A percentile compares a stretch with the other conserved stretches of the same genome.
These are phyloP conservation scores for Quercus tomentella DNA, from an alignment of 331 rosid species.

Conservation along the genomic window DNA sequence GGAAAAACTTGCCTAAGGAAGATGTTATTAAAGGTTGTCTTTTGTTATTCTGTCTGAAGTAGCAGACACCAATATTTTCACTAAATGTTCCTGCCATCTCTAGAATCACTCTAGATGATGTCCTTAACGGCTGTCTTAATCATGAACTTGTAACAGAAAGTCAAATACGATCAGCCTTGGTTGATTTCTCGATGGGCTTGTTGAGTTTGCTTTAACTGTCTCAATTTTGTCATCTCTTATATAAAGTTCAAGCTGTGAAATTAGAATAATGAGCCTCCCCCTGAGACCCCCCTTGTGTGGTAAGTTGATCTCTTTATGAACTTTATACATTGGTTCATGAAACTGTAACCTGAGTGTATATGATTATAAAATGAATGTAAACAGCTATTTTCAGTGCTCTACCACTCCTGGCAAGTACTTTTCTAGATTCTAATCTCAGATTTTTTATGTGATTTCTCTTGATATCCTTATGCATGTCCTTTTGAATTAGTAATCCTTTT, in stretches of 20 bases:
- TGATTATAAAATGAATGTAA: neutral
- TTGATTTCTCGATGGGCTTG: slow-evolving; percentile 94
- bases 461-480: neutral
- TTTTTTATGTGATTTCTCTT: neutral
- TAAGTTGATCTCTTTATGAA: slow-evolving; percentile 38
- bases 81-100: neutral
- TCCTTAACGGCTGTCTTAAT: slow-evolving; percentile 23
- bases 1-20: slow-evolving; percentile 78
- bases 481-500: neutral
- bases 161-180: slow-evolving; percentile 77
- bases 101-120: neutral
- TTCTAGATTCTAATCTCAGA: neutral
- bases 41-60: slow-evolving; percentile 12
- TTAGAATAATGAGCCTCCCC: slow-evolving; percentile 58
- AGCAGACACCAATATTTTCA: neutral
- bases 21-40: slow-evolving; percentile 77
- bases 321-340: slow-evolving; percentile 3
- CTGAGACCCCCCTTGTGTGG: slow-evolving; percentile 74
- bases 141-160: slow-evolving; percentile 58
- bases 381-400: neutral
- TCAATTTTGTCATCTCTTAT: neutral
- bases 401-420: neutral
- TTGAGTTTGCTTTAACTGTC: slow-evolving; percentile 45
- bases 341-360: neutral
- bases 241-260: slow-evolving; percentile 19